phyloP scores from a whole-genome alignment of 495 filamentous ascomycete genomes.

The Lindgomyces ingoldianus region DNA sequence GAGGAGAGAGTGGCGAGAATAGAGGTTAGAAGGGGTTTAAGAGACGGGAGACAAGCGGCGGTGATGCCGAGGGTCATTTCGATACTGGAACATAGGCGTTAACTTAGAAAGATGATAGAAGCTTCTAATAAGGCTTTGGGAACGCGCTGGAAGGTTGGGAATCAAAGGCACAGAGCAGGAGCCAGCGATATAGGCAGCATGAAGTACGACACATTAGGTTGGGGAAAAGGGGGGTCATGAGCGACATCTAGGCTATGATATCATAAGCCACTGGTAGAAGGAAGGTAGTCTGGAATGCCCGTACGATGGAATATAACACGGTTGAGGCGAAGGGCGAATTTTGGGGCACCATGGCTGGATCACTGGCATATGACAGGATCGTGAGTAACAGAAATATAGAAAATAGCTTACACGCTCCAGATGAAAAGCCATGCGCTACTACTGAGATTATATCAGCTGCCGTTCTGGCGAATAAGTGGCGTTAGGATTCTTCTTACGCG shows the following conservation, averaged over 20 bases:
- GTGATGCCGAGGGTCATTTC: slow-evolving; percentile 5
- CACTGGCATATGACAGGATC: slow-evolving; percentile 1
- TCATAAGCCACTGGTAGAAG: too few species aligned
- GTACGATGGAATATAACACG: too few species aligned
- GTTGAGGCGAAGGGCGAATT: too few species aligned
- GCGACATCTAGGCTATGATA: too few species aligned
- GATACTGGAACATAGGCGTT: not conserved
- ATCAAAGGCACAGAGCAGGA: not conserved
- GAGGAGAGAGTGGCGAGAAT: not conserved
- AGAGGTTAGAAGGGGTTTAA: slow-evolving; percentile 8
- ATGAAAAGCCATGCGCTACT: not conserved
- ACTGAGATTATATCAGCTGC: not conserved
- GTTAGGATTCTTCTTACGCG: not conserved
- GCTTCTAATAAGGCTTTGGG: not conserved
- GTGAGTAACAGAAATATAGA: not conserved
- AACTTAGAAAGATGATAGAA: not conserved
- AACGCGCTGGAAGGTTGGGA: not conserved
- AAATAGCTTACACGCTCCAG: slow-evolving; percentile 5
- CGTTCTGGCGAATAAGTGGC: not conserved
- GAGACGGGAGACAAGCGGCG: slow-evolving; percentile 8
- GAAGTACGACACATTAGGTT: too few species aligned
- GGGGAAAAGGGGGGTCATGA: too few species aligned
- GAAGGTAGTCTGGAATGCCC: too few species aligned
- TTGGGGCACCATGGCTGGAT: too few species aligned
- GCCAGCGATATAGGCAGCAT: too few species aligned